Evolutionary conservation across 139 green algal species (phyloP), one percentile per base, ranked within the genome.

Genomic region (Monoraphidium neglectum): DNA sequence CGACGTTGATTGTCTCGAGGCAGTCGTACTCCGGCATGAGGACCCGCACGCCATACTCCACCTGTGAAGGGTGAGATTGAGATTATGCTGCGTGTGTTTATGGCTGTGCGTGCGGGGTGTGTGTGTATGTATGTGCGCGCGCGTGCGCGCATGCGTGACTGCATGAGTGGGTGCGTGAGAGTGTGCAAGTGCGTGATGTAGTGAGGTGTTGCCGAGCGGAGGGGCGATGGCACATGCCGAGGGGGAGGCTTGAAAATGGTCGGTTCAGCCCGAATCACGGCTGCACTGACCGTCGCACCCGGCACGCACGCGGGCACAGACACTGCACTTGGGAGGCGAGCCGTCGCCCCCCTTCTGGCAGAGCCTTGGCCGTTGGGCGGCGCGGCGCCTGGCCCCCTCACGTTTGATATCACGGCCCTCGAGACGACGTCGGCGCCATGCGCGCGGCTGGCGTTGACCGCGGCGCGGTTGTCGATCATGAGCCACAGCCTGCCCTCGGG

Each of bases 11-110:
- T 21, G 47, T 66, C 32, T 21, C 32, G 26, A 26, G 30, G 60
- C 73, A 79, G 32, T 12, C 24, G n/a, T 62, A 49, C 35, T 72
- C 63, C 4, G 63, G 49, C 12, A 73, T 65, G 0, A 79, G 63
- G 62, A 73, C 46, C 10, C 73, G 73, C 36, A 79, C 62, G 24
- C 73, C 73, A 33, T 79, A 79, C 64, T 79, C 73, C 43, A 79
- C 72, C 73, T 79, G 56, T 37, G 37, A 28, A 8, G 35, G 62
- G 43, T 8, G 43, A 12, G 43, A 12, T 8, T 8, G 43, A 12
- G 43, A 12, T 51, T 51, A 21, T 8, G 43, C 43, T 8, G 43
- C 8, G 43, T n/a, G n/a, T n/a, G n/a, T n/a, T n/a, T n/a, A n/a
- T n/a, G n/a, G n/a, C n/a, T n/a, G n/a, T n/a, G n/a, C n/a, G n/a